Evolutionary conservation across 805 yeast species (phyloP).

Genomic region (Teunomyces kruisii): DNA sequence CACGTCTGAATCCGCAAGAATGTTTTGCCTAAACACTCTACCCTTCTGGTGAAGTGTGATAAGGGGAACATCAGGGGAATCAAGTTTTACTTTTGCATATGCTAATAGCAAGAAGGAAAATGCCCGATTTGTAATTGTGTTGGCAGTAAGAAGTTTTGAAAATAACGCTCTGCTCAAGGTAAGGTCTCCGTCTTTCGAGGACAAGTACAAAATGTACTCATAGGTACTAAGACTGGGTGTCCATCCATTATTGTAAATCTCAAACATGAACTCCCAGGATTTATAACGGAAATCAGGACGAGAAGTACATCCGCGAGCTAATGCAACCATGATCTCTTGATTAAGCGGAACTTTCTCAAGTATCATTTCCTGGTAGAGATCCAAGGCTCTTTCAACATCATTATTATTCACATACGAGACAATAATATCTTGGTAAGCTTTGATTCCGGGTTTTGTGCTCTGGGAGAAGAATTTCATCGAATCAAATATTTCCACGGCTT

Average conservation of each 20-base stretch:
- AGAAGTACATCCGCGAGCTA: slow-evolving; percentile 69
- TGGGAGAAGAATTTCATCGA: slow-evolving; percentile 79
- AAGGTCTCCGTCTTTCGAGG: slow-evolving; percentile 81
- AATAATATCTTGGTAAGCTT: slow-evolving; percentile 71
- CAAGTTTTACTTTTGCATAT: slow-evolving; percentile 39
- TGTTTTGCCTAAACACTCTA: slow-evolving; percentile 43
- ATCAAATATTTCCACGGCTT: slow-evolving; percentile 75
- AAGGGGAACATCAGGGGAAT: slow-evolving; percentile 25
- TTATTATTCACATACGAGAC: slow-evolving; percentile 60
- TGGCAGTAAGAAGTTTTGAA: slow-evolving; percentile 41
- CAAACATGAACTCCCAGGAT: slow-evolving; percentile 80
- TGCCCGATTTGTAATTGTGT: slow-evolving; percentile 35
- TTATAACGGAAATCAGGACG: slow-evolving; percentile 44
- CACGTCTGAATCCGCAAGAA: slow-evolving; percentile 44
- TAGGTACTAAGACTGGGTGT: slow-evolving; percentile 49
- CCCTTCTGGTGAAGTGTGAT: slow-evolving; percentile 48
- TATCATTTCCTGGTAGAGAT: slow-evolving; percentile 70
- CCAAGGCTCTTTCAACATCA: slow-evolving; percentile 72
- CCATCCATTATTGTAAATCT: slow-evolving; percentile 51
- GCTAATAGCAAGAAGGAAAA: slow-evolving; percentile 50
- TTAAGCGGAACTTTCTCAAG: slow-evolving; percentile 23
- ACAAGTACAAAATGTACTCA: slow-evolving; percentile 69
- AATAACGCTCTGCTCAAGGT: slow-evolving; percentile 68
- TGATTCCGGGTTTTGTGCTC: slow-evolving; percentile 63
- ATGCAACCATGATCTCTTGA: slow-evolving; percentile 45